A percentile compares a stretch with the other conserved stretches of the same genome.
Evolutionary conservation across 768 basidiomycete species (phyloP).

Genomic region (Psilocybe cyanescens): DNA sequence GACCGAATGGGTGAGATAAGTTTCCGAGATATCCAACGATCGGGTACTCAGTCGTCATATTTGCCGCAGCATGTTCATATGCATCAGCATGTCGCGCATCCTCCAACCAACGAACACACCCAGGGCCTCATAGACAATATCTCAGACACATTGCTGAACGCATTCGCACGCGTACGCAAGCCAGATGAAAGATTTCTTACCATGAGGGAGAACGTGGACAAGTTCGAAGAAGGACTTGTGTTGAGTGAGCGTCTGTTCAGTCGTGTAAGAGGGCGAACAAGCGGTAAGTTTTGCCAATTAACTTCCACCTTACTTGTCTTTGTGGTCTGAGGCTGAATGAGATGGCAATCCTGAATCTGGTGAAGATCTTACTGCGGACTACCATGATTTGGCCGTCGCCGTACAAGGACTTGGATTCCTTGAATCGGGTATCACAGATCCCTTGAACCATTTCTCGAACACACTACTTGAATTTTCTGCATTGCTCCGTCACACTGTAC

Average conservation of each 20-base stretch:
- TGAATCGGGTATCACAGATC: conserved; percentile 98
- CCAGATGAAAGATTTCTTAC: conserved; percentile 94
- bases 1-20: conserved; percentile 91
- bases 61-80: conserved; percentile 83
- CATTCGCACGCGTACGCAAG: conserved; percentile 94
- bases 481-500: conserved; percentile 80
- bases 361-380: conserved; percentile 96
- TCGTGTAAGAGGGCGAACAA: conserved; percentile 79
- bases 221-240: conserved; percentile 93
- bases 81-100: conserved; percentile 95
- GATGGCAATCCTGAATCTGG: conserved; percentile 78
- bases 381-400: conserved; percentile 94
- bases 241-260: conserved; percentile 82
- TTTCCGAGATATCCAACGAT: not conserved
- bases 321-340: conserved; percentile 83
- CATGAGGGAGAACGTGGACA: conserved; percentile 92
- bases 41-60: not conserved
- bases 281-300: conserved; percentile 64
- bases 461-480: conserved; percentile 95
- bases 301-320: conserved; percentile 32
- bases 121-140: conserved; percentile 91
- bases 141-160: conserved; percentile 95
- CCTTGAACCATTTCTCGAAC: conserved; percentile 95
- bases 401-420: conserved; percentile 98
- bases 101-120: conserved; percentile 80